Percentiles rank a stretch among this genome's conserved stretches.
These are phyloP conservation scores for Babesia gibsoni DNA, from an alignment of 169 alveolate species.

Conservation along the genomic window DNA sequence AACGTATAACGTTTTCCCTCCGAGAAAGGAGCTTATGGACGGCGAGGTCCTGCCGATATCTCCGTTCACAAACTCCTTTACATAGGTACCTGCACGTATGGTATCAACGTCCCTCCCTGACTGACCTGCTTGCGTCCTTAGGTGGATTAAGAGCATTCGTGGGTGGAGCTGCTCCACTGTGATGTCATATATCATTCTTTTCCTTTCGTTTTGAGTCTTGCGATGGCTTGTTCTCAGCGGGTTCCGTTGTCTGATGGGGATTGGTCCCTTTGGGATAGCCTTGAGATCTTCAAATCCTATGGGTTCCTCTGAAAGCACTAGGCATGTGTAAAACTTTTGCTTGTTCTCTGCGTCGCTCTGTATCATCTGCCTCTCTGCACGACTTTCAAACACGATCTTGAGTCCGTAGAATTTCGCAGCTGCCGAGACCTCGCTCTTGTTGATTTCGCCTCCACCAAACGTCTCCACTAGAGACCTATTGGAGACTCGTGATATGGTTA, in stretches of 20 bases:
- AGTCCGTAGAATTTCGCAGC: constrained; percentile 22
- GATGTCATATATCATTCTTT: constrained; percentile 64
- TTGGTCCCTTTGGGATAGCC: constrained; percentile 54
- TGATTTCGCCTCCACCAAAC: background rate
- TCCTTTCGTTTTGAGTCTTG: constrained; percentile 63
- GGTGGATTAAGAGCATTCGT: constrained; percentile 21
- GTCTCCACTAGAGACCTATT: background rate
- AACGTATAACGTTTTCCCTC: constrained; percentile 26
- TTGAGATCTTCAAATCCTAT: background rate
- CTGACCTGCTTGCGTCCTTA: constrained; percentile 57
- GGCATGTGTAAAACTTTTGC: constrained; percentile 39
- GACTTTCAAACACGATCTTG: constrained; percentile 20
- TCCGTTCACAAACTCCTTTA: constrained; percentile 83
- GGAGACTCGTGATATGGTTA: background rate
- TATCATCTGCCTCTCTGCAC: constrained; percentile 17
- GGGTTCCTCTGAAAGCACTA: constrained; percentile 21
- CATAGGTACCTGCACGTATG: constrained; percentile 71
- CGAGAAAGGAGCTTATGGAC: constrained; percentile 66
- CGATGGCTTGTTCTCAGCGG: constrained; percentile 72
- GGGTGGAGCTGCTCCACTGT: constrained; percentile 63
- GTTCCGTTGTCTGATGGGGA: constrained; percentile 61
- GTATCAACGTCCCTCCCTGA: background rate
- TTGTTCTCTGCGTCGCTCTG: constrained; percentile 44
- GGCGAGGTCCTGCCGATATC: constrained; percentile 84
- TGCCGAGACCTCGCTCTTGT: background rate